These are phyloP conservation scores for Colletotrichum chrysophilum DNA, from an alignment of 2,329 filamentous ascomycete genomes.

Conservation along the genomic window DNA sequence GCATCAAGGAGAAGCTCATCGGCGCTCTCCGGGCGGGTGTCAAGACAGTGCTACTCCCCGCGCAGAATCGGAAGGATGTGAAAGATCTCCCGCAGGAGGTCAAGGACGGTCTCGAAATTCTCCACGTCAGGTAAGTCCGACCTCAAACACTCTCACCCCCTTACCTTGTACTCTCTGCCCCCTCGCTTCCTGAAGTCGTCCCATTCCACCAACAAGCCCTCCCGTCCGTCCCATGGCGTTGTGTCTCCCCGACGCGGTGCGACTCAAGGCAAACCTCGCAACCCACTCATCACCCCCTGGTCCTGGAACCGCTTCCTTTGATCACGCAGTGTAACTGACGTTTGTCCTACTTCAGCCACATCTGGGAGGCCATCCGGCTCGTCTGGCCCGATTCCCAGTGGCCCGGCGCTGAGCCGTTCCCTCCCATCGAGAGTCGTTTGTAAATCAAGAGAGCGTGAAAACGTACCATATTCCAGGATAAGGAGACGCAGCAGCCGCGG, in stretches of 20 bases:
- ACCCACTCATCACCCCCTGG: background rate
- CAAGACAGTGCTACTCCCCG: slow-evolving; percentile 88
- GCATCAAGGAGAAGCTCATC: slow-evolving; percentile 98
- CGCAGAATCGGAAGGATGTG: slow-evolving; percentile 89
- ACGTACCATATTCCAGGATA: background rate
- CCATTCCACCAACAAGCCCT: slow-evolving; percentile 7
- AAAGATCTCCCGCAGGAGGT: slow-evolving; percentile 92
- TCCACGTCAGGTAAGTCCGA: slow-evolving; percentile 78
- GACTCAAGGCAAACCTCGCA: slow-evolving; percentile 19
- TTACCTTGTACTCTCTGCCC: slow-evolving; percentile 46
- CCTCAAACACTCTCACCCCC: slow-evolving; percentile 9
- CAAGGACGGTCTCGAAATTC: slow-evolving; percentile 82
- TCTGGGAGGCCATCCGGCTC: slow-evolving; percentile 90
- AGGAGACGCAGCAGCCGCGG: background rate
- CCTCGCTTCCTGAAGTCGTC: slow-evolving; percentile 17
- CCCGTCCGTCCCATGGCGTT: slow-evolving; percentile 11
- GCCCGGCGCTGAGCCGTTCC: slow-evolving; percentile 73
- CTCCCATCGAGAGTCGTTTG: slow-evolving; percentile 79
- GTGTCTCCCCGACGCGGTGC: slow-evolving; percentile 22
- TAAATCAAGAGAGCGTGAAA: slow-evolving; percentile 45
- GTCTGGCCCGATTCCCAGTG: slow-evolving; percentile 93
- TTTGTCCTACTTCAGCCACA: slow-evolving; percentile 62
- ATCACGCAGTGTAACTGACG: slow-evolving; percentile 22
- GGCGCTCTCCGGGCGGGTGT: slow-evolving; percentile 92
- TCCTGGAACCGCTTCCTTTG: slow-evolving; percentile 13